These are phyloP conservation scores for Dionaea muscipula DNA, from an alignment of 179 eudicot species.

Conservation along the genomic window DNA sequence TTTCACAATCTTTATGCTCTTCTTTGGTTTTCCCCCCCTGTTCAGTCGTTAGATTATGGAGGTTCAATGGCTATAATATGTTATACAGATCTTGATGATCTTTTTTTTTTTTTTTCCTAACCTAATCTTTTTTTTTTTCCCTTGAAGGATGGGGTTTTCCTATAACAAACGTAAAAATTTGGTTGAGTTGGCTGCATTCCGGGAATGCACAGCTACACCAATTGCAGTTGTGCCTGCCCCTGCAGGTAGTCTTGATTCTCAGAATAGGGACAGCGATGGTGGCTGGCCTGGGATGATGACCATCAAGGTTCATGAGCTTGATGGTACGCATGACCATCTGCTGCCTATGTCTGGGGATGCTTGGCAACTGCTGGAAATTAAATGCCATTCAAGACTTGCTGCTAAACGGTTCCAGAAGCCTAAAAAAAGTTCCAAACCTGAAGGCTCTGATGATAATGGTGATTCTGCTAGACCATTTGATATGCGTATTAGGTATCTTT, in stretches of 20 bases:
- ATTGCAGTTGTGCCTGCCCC: slow-evolving; percentile 24
- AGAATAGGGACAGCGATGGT: slow-evolving; percentile 59
- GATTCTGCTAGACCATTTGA: slow-evolving; percentile 52
- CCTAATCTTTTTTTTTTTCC: neutral
- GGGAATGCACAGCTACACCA: slow-evolving; percentile 70
- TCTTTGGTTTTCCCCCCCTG: neutral
- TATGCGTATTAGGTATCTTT: slow-evolving; percentile 57
- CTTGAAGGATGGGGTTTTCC: slow-evolving; percentile 81
- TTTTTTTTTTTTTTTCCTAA: slow-evolving; percentile 7
- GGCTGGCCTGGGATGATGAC: slow-evolving; percentile 99
- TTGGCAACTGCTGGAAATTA: slow-evolving; percentile 86
- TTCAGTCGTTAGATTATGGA: too few species aligned
- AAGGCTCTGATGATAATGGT: slow-evolving; percentile 92
- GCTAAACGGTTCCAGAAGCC: slow-evolving; percentile 85
- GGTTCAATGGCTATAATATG: slow-evolving; percentile 11
- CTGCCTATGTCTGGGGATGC: slow-evolving; percentile 97
- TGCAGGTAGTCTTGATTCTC: slow-evolving; percentile 44
- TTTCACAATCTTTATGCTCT: slow-evolving; percentile 10
- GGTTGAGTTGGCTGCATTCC: slow-evolving; percentile 70
- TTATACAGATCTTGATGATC: neutral
- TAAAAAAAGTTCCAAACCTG: slow-evolving; percentile 65
- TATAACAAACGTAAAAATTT: slow-evolving; percentile 86
- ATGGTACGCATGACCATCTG: slow-evolving; percentile 96
- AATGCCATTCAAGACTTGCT: slow-evolving; percentile 91
- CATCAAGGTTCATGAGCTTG: slow-evolving; percentile 91